phyloP scores from a whole-genome alignment of 495 filamentous ascomycete genomes.

The Aspergillus asperescens region DNA sequence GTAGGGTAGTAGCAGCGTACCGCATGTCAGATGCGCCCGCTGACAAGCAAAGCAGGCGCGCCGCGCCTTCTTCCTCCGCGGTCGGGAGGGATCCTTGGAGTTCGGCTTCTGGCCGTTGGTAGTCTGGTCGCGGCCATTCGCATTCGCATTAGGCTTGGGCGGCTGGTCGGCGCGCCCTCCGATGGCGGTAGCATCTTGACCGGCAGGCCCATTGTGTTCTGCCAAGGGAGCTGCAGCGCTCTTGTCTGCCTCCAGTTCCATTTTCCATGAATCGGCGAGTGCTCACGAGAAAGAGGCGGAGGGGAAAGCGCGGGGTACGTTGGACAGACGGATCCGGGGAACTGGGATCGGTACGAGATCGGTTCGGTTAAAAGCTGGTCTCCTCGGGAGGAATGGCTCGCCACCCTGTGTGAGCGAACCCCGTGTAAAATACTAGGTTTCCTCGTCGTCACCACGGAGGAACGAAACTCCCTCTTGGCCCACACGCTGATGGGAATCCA shows the following conservation, averaged over 20 bases:
- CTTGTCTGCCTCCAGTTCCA: constrained; percentile 51
- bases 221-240: constrained; percentile 37
- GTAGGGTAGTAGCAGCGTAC: constrained; percentile 51
- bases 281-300: constrained; percentile 2
- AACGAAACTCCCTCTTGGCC: constrained; percentile 14
- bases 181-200: constrained; percentile 49
- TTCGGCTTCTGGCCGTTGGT: constrained; percentile 21
- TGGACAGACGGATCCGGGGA: not conserved
- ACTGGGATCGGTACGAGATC: constrained; percentile 9
- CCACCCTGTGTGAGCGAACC: constrained; percentile 4
- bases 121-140: constrained; percentile 53
- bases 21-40: constrained; percentile 93
- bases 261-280: constrained; percentile 33
- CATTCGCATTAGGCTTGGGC: constrained; percentile 38
- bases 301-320: not conserved
- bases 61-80: constrained; percentile 90
- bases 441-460: constrained; percentile 7
- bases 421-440: no score
- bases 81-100: constrained; percentile 65
- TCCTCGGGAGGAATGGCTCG: constrained; percentile 7
- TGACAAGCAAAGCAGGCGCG: constrained; percentile 96
- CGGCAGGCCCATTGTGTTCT: constrained; percentile 42
- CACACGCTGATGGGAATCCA: constrained; percentile 14
- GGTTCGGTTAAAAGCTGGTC: constrained; percentile 12
- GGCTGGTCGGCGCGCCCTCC: constrained; percentile 38